These are phyloP conservation scores for Solanum neorickii DNA, from an alignment of 257 asterid genomes.

Conservation along the genomic window DNA sequence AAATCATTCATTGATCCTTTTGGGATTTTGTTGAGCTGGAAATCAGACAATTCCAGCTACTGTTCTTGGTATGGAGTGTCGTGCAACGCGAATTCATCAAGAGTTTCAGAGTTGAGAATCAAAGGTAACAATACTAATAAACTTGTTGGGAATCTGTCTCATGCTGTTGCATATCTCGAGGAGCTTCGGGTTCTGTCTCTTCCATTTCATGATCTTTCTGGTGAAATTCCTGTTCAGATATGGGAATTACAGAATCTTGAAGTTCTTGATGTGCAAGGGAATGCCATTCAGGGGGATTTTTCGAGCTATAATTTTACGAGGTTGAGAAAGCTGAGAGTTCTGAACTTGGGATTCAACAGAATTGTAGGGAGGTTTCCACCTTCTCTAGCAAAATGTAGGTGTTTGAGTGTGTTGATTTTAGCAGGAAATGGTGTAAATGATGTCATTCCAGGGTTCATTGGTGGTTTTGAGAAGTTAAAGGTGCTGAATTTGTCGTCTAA, in stretches of 20 bases:
- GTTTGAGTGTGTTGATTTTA: constrained; percentile 51
- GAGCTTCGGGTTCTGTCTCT: constrained; percentile 58
- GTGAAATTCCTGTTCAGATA: constrained; percentile 55
- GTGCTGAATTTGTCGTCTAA: constrained; percentile 80
- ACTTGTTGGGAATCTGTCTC: constrained; percentile 46
- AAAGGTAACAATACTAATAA: constrained; percentile 45
- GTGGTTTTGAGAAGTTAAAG: constrained; percentile 39
- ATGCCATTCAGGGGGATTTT: constrained; percentile 36
- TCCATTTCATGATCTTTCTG: constrained; percentile 68
- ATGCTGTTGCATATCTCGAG: constrained; percentile 35
- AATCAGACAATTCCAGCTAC: constrained; percentile 26
- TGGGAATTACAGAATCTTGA: constrained; percentile 80
- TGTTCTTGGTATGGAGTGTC: constrained; percentile 74
- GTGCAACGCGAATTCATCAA: constrained; percentile 48
- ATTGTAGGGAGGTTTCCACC: constrained; percentile 46
- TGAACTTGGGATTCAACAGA: constrained; percentile 62
- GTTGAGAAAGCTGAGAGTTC: constrained; percentile 50
- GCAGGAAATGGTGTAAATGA: constrained; percentile 78
- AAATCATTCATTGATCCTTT: constrained; percentile 55
- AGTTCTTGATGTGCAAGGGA: constrained; percentile 87
- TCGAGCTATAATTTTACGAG: constrained; percentile 44
- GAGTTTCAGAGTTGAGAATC: constrained; percentile 59
- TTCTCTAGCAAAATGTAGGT: constrained; percentile 35
- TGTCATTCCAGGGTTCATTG: constrained; percentile 44
- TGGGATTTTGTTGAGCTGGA: constrained; percentile 60